These are phyloP conservation scores for Lepraria neglecta DNA, from an alignment of 495 filamentous ascomycete species.

Conservation along the genomic window DNA sequence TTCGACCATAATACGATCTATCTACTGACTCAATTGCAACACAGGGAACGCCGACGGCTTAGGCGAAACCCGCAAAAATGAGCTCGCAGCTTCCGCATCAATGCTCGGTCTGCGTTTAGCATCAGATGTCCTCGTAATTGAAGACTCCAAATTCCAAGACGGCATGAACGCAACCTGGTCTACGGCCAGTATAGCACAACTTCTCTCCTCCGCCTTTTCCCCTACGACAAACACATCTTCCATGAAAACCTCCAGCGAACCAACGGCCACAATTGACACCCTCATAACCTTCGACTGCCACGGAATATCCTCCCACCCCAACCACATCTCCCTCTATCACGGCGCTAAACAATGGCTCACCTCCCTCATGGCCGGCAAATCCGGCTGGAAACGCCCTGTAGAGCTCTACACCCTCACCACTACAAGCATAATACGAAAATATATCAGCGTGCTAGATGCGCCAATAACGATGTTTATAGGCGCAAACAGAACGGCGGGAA, in stretches of 20 bases:
- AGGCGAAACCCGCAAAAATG: conserved; percentile 71
- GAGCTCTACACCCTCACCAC: conserved; percentile 76
- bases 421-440: conserved; percentile 69
- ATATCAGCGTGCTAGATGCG: conserved; percentile 67
- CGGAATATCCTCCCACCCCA: conserved; percentile 81
- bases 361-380: conserved; percentile 53
- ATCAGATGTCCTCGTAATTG: conserved; percentile 74
- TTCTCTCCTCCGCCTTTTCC: conserved; percentile 48
- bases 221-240: neutral
- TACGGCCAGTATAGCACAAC: conserved; percentile 54
- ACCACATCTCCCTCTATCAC: conserved; percentile 81
- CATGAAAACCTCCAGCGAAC: conserved; percentile 26
- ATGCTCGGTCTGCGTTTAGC: conserved; percentile 64
- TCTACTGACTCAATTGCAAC: conserved; percentile 13
- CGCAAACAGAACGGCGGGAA: conserved; percentile 37
- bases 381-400: conserved; percentile 65
- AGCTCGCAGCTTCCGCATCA: conserved; percentile 71
- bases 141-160: conserved; percentile 75
- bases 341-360: conserved; percentile 68
- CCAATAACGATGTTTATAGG: conserved; percentile 51
- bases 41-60: conserved; percentile 79
- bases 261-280: conserved; percentile 63
- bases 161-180: conserved; percentile 76
- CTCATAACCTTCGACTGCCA: conserved; percentile 79
- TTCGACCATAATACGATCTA: neutral